Percentiles rank a stretch among this genome's conserved stretches.
These are phyloP conservation scores for Rhodosporidiobolus odoratus DNA, from an alignment of 768 basidiomycete species.

Conservation along the genomic window DNA sequence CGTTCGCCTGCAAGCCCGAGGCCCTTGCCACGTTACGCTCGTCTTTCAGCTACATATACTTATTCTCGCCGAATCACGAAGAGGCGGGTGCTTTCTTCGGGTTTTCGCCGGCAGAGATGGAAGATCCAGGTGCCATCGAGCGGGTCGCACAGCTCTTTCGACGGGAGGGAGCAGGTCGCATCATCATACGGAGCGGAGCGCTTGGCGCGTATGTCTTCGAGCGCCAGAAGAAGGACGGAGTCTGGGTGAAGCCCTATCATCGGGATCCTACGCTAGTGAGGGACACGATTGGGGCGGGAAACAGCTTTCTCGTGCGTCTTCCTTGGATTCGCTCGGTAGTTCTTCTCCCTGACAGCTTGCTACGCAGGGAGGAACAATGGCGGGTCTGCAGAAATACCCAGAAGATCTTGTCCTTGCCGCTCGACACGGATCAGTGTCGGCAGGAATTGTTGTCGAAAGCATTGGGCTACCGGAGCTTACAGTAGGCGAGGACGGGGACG, in stretches of 20 bases:
- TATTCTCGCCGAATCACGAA: conserved; percentile 82
- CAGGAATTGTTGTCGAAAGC: conserved; percentile 76
- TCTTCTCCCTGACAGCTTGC: background rate
- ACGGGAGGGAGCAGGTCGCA: conserved; percentile 41
- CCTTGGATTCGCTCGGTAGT: conserved; percentile 3
- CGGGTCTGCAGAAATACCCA: background rate
- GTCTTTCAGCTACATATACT: conserved; percentile 59
- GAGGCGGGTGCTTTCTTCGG: conserved; percentile 64
- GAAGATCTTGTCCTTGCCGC: conserved; percentile 52
- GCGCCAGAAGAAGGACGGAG: conserved; percentile 48
- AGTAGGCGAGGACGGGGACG: conserved; percentile 32
- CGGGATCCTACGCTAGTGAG: conserved; percentile 54
- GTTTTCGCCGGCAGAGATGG: conserved; percentile 56
- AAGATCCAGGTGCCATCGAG: background rate
- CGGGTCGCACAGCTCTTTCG: conserved; percentile 16
- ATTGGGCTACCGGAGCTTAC: conserved; percentile 58
- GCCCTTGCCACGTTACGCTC: conserved; percentile 62
- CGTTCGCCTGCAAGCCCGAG: conserved; percentile 72
- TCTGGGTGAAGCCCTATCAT: conserved; percentile 75
- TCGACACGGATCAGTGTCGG: conserved; percentile 68
- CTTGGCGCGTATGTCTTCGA: conserved; percentile 63
- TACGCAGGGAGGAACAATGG: conserved; percentile 3
- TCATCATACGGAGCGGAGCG: conserved; percentile 68
- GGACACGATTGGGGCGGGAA: conserved; percentile 90
- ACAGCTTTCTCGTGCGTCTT: conserved; percentile 68